Base-by-base conservation (phyloP, 495 filamentous ascomycete genomes). In the Mytilinidion resinicola region DNA sequence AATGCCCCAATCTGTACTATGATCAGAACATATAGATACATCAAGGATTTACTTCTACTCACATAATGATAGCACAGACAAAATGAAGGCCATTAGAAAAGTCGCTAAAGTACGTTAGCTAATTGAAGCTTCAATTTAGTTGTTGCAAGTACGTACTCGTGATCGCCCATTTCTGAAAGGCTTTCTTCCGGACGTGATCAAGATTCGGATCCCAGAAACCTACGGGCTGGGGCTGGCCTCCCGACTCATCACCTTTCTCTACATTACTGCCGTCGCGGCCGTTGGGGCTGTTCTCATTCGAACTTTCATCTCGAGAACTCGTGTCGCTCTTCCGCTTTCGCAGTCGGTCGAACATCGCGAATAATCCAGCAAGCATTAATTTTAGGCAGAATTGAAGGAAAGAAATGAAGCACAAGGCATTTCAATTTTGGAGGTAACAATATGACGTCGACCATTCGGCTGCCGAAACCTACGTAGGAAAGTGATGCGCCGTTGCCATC, bases 61-160 rank as follows among this genome's bases (percentile, higher is more conserved):
- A 60, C 57, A 65, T 43, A 68, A 53, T 9, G 59, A 63, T 25
- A 68, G 43, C 5, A 62, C 42, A 34, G 21, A 59, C 33, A 68
- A 19, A 25, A 68, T 68, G 61, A 65, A 65, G 6, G 43, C 41
- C 59, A 61, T 65, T 2, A 20, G 46, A 6, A 49, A 19, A 10
- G 46, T 25, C 12, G 21, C 46, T 49, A 6, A 33, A 49, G 21
- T 49, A 19, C 9, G 46, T 49, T n/a, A 25, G 46, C 46, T 49
- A 30, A 9, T 25, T 49, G 17, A 25, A 6, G 21, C 46, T 25
- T 25, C 25, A 2, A 30, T 30, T 1, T 25, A 12, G 25, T 10
- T 25, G 7, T 25, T 49, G 17, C 46, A 30, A 49, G 33, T 17
- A 25, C 39, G 17, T 49, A 49, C 46, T 55, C 14, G 53, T 55